Evolutionary conservation across 768 basidiomycete genomes (phyloP), one percentile per base, ranked within the genome.

Genomic region (Mycena sanguinolenta): DNA sequence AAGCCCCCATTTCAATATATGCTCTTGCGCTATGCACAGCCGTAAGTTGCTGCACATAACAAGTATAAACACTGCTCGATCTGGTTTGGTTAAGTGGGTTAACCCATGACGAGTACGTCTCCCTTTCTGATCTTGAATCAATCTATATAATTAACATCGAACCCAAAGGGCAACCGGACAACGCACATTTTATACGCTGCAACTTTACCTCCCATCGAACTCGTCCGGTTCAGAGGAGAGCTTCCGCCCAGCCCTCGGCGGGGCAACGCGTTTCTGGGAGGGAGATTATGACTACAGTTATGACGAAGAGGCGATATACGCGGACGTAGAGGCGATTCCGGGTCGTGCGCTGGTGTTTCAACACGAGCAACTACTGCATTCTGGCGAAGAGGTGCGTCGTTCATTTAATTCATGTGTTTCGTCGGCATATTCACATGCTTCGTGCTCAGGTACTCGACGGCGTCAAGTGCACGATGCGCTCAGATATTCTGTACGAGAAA

Each of bases 401-500:
- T 38, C 16, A 23, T 32, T 46, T 16, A 8, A 36, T 13, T 39
- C 12, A 2, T 28, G 25, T 17, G 32, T 44, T 2, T 13, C 21
- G n/a, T 27, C 8, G 0, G 19, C 4, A 1, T 16, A 21, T 21
- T 61, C 21, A 53, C 38, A 1, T 63, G n/a, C 16, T 4, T 53
- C 10, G 12, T 16, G 10, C 3, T 16, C 46, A 72, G 70, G 70
- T 72, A 6, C 38, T 42, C 9, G 50, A 14, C 6, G 71, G 71
- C 42, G 63, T 72, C 3, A 72, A 72, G 53, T 68, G 66, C 34
- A 50, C 71, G 1, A 23, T 72, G 34, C 62, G 71, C 12, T 72
- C 71, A 17, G 71, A 72, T 61, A 72, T 72, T 38, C 25, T 73
- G 46, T 73, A 73, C 30, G 71, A 73, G 55, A 58, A 58, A n/a